Conservation (phyloP, 768 basidiomycete genomes). For the Trichaptum fuscoviolaceum region DNA sequence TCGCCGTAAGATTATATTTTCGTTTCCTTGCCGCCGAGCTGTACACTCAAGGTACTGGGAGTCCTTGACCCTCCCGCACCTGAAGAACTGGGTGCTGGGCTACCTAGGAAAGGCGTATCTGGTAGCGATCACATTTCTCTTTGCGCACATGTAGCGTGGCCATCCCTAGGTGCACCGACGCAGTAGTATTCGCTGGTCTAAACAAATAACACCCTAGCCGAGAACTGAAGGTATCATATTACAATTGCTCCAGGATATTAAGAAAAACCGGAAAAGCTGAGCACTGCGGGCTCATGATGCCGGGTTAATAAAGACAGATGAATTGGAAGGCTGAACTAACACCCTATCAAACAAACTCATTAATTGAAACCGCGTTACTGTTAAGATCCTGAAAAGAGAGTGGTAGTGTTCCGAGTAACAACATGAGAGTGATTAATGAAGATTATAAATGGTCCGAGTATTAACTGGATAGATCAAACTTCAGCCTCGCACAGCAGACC, state of each 20-base stretch:
- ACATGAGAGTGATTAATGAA: background rate
- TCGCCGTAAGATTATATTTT: conserved; percentile 80
- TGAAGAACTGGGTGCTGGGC: conserved; percentile 58
- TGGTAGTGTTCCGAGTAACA: background rate
- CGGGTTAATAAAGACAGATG: background rate
- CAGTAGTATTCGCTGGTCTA: background rate
- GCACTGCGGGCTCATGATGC: no score
- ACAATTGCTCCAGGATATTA: background rate
- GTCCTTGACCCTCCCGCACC: conserved; percentile 59
- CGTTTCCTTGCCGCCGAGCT: conserved; percentile 44
- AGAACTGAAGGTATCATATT: background rate
- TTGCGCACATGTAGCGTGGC: conserved; percentile 51
- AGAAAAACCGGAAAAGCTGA: background rate
- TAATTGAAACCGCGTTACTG: background rate
- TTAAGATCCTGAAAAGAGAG: background rate
- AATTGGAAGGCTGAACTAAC: background rate
- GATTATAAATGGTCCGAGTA: background rate
- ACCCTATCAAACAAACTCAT: background rate
- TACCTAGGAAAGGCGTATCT: conserved; percentile 75
- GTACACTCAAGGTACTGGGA: conserved; percentile 33
- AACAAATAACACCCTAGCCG: background rate
- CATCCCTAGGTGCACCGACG: background rate
- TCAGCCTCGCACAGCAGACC: conserved; percentile 29
- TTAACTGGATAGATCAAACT: background rate
- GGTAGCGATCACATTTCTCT: conserved; percentile 88